Conservation (phyloP, 1,139 yeast genomes). For the Zygoascus meyerae region DNA sequence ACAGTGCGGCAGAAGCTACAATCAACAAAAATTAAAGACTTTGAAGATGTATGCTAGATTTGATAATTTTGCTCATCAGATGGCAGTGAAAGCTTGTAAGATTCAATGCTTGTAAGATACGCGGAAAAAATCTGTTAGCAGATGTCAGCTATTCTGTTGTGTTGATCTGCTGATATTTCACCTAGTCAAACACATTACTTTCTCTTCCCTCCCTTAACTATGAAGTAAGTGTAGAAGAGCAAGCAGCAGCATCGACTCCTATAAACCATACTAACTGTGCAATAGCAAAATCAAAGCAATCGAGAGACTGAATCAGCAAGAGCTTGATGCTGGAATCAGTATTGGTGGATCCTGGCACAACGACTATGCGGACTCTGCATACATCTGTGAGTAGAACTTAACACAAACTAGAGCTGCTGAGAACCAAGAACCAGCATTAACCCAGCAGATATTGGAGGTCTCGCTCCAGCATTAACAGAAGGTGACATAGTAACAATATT, state of each 20-base stretch:
- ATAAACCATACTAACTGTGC: not conserved
- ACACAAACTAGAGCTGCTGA: not conserved
- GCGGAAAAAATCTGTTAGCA: too few relatives aligned
- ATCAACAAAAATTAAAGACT: too few relatives aligned
- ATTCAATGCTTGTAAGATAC: too few relatives aligned
- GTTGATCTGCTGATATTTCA: too few relatives aligned
- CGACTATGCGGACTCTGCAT: constrained; percentile 70
- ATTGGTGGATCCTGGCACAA: constrained; percentile 81
- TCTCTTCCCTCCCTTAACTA: not conserved
- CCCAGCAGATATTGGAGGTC: constrained; percentile 53
- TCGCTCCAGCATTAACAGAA: constrained; percentile 60
- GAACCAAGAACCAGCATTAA: not conserved
- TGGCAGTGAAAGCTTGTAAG: too few relatives aligned
- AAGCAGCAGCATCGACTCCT: not conserved
- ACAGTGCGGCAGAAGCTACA: too few relatives aligned
- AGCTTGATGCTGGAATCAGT: constrained; percentile 55
- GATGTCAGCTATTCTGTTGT: too few relatives aligned
- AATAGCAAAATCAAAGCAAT: constrained; percentile 36
- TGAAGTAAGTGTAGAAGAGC: constrained; percentile 6
- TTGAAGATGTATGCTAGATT: too few relatives aligned
- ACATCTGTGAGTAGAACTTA: constrained; percentile 36
- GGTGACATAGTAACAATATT: constrained; percentile 72
- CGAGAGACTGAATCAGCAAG: constrained; percentile 59
- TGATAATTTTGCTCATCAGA: too few relatives aligned
- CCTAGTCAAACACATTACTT: not conserved